Percentiles rank a stretch among this genome's conserved stretches.
Conservation (phyloP, 73 alveolate species). For the Paramecium tetraurelia region DNA sequence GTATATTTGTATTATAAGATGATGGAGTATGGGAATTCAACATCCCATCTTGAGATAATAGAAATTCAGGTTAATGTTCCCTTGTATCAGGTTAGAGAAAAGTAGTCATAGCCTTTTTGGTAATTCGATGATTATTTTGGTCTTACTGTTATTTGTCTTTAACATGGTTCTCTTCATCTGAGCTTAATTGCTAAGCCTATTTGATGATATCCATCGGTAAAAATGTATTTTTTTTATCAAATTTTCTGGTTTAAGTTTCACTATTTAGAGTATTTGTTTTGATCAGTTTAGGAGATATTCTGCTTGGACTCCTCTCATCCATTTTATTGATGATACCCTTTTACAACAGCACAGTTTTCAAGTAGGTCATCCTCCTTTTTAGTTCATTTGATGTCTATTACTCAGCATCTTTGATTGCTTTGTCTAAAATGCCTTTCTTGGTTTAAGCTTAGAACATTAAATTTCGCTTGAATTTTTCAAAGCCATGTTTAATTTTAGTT, state of each 20-base stretch:
- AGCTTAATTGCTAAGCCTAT: not conserved
- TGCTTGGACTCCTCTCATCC: not conserved
- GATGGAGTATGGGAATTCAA: not conserved
- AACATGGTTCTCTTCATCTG: not conserved
- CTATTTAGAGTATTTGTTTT: not conserved
- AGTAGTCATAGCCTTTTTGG: not conserved
- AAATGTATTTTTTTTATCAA: not conserved
- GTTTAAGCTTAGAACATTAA: not conserved
- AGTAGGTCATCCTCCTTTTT: not conserved
- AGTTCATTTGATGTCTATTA: not conserved
- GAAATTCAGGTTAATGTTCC: not conserved
- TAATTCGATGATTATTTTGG: not conserved
- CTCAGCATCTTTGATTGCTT: not conserved
- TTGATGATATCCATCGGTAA: not conserved
- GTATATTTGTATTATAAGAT: not conserved
- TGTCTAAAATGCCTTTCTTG: not conserved
- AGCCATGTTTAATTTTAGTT: not conserved
- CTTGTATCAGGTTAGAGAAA: not conserved
- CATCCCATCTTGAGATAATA: not conserved
- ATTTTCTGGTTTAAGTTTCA: not conserved
- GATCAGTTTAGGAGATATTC: not conserved
- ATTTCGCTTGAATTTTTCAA: not conserved
- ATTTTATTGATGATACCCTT: not conserved
- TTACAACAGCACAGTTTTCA: not conserved
- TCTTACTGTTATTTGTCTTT: not conserved